Base-by-base conservation (phyloP, 768 basidiomycete genomes). In the Suillus subluteus region DNA sequence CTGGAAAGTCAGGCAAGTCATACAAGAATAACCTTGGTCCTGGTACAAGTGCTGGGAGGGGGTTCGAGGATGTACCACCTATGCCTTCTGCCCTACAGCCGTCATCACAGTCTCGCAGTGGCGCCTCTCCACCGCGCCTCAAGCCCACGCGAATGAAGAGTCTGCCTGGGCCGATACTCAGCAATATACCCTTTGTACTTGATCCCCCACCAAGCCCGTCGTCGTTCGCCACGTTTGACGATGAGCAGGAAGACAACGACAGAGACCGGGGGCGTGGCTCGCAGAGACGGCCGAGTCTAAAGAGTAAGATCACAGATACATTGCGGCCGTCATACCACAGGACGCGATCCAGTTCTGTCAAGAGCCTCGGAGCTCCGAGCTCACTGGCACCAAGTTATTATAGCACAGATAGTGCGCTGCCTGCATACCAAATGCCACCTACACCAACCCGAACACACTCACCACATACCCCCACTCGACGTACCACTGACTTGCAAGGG, bases 121-220 rank as follows among this genome's bases (percentile, higher is more conserved):
- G 59, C 12, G 18, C 5, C 11, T 61, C 59, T 30, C 59, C 59
- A 13, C 41, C 41, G 6, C 59, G 41, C 26, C 59, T 61, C 11
- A 61, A 72, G 70, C 52, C 72, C 72, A 30, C 65, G 82, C 82
- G 85, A 41, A 81, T 78, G 71, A 86, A 87, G 79, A 86, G 87
- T 63, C 86, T 86, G 81, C 84, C 86, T 0, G 69, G 82, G 12
- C 73, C 59, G 12, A 61, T 43, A 76, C 41, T 65, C 69, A 9
- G 69, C 75, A 38, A 16, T 72, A 52, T 72, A 65, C 13, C 67
- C 69, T 35, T 63, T 71, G 16, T 18, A 69, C 21, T 78, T 69
- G n/a, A 70, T 68, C 43, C 71, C 62, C 76, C 76, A 4, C 77
- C 77, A 3, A 78, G 76, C 6, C 77, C 76, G 7, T 46, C 78